Conservation (phyloP, 208 protist genomes). For the Phytomonas francai region DNA sequence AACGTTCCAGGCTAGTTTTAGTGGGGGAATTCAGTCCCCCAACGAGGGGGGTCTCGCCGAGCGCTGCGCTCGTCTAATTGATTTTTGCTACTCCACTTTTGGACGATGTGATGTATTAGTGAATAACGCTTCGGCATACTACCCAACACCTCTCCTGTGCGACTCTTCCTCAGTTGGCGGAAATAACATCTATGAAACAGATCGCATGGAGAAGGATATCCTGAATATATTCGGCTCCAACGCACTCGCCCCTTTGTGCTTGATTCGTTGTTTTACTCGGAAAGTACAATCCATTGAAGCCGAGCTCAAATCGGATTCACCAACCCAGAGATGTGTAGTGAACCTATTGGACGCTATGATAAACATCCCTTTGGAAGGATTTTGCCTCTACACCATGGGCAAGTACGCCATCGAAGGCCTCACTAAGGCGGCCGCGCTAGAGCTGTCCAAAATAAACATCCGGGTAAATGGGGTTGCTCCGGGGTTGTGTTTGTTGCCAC, state of each 20-base stretch:
- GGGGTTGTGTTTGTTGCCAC: conserved; percentile 41
- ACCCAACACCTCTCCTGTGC: conserved; percentile 46
- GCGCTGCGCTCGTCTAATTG: conserved; percentile 34
- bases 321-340: conserved; percentile 22
- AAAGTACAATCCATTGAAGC: conserved; percentile 13
- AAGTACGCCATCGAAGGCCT: conserved; percentile 66
- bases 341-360: conserved; percentile 74
- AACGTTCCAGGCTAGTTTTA: conserved; percentile 17
- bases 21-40: neutral
- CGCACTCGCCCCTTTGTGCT: conserved; percentile 55
- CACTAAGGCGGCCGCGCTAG: conserved; percentile 54
- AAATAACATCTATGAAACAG: neutral
- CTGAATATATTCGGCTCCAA: conserved; percentile 66
- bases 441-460: conserved; percentile 49
- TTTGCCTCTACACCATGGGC: conserved; percentile 67
- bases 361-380: conserved; percentile 43
- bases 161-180: neutral
- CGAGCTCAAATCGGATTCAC: conserved; percentile 13
- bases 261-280: conserved; percentile 45
- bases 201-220: conserved; percentile 16
- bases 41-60: conserved; percentile 11
- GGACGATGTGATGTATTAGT: conserved; percentile 73
- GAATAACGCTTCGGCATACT: conserved; percentile 82
- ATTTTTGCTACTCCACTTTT: conserved; percentile 39
- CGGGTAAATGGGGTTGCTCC: conserved; percentile 70